Evolutionary conservation across 768 basidiomycete species (phyloP).

Genomic region (Astraeus odoratus): DNA sequence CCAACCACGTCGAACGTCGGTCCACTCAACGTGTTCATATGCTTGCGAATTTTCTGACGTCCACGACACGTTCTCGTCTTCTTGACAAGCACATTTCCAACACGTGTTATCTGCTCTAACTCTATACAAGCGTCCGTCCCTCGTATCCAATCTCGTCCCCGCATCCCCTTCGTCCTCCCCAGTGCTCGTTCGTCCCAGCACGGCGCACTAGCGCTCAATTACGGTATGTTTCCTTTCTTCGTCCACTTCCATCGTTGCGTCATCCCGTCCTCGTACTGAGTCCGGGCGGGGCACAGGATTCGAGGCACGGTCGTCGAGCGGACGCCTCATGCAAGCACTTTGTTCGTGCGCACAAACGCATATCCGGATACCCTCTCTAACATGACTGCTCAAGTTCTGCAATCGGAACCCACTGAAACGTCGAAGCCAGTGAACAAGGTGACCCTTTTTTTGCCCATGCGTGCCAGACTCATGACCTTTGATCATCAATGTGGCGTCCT

Average conservation of each 20-base stretch:
- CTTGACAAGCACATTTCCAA: slow-evolving; percentile 28
- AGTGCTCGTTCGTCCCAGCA: slow-evolving; percentile 2
- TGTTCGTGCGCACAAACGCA: slow-evolving; percentile 7
- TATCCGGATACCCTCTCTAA: neutral
- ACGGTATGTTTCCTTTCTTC: slow-evolving; percentile 2
- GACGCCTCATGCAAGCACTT: neutral
- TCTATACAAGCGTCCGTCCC: slow-evolving; percentile 32
- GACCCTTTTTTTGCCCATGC: slow-evolving; percentile 8
- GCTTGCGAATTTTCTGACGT: slow-evolving; percentile 14
- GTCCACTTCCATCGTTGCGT: too few relatives aligned
- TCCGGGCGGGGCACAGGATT: neutral
- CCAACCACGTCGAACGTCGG: neutral
- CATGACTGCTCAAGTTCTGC: slow-evolving; percentile 7
- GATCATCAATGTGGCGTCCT: neutral
- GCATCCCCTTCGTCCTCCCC: slow-evolving; percentile 19
- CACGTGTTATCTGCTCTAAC: slow-evolving; percentile 41
- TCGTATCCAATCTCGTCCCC: slow-evolving; percentile 20
- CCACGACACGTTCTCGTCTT: slow-evolving; percentile 7
- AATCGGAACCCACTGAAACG: slow-evolving; percentile 2
- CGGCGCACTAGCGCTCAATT: neutral
- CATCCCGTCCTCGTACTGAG: slow-evolving; percentile 2
- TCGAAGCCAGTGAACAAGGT: slow-evolving; percentile 43
- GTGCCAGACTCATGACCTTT: neutral
- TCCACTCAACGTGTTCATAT: slow-evolving; percentile 7
- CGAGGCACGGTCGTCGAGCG: slow-evolving; percentile 1